A percentile compares a stretch with the other conserved stretches of the same genome.
phyloP scores from a whole-genome alignment of 2,329 filamentous ascomycete species.

The Ascochyta clinopodiicola region DNA sequence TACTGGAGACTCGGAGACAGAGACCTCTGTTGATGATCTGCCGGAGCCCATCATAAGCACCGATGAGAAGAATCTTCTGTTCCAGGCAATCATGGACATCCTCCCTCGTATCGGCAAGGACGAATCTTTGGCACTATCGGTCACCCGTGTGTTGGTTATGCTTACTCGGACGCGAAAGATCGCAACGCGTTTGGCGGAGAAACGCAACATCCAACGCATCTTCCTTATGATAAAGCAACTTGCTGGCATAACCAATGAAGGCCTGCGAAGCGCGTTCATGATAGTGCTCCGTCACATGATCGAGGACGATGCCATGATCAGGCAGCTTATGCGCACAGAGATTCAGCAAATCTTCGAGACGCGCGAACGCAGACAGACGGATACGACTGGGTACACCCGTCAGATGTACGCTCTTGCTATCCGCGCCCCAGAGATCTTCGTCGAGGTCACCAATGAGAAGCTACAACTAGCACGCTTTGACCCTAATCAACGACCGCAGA shows the following conservation, averaged over 20 bases:
- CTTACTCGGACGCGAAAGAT: constrained; percentile 80
- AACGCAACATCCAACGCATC: constrained; percentile 84
- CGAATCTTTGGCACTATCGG: constrained; percentile 80
- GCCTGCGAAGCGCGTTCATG: constrained; percentile 78
- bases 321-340: constrained; percentile 89
- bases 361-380: constrained; percentile 58
- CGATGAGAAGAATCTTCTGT: constrained; percentile 72
- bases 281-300: constrained; percentile 89
- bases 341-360: constrained; percentile 78
- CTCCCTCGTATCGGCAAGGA: constrained; percentile 89
- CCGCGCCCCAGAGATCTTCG: constrained; percentile 82
- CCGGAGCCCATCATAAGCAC: constrained; percentile 67
- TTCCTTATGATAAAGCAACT: constrained; percentile 97
- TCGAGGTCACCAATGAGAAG: constrained; percentile 85
- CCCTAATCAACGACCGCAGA: constrained; percentile 59
- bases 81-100: constrained; percentile 80
- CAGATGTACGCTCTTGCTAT: constrained; percentile 80
- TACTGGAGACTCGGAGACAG: constrained; percentile 53
- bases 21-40: constrained; percentile 64
- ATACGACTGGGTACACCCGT: constrained; percentile 76
- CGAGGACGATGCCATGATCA: constrained; percentile 89
- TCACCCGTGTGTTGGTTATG: constrained; percentile 83
- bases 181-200: constrained; percentile 80
- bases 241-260: constrained; percentile 76
- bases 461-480: constrained; percentile 74